Evolutionary conservation across 495 filamentous ascomycete species (phyloP).

Genomic region (Talaromyces liani): DNA sequence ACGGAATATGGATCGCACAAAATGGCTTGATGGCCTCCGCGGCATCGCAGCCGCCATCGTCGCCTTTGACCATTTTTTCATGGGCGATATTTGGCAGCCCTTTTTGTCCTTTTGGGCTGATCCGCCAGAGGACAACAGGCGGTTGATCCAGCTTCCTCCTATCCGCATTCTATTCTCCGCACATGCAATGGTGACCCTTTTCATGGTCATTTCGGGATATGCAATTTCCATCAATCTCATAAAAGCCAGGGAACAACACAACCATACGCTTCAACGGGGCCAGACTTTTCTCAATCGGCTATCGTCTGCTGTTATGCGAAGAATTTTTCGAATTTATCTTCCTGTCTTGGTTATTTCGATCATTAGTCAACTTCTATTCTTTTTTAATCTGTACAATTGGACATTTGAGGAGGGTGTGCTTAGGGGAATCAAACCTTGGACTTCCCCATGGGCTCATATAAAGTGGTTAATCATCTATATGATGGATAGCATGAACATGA

Average conservation of each 20-base stretch:
- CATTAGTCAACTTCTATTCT: constrained; percentile 16
- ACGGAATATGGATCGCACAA: constrained; percentile 15
- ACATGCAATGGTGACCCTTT: constrained; percentile 18
- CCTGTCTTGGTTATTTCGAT: constrained; percentile 13
- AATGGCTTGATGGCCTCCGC: constrained; percentile 23
- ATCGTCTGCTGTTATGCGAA: constrained; percentile 17
- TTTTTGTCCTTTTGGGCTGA: constrained; percentile 17
- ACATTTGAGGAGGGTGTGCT: constrained; percentile 8
- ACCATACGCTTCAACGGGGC: constrained; percentile 1
- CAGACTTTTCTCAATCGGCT: constrained; percentile 12
- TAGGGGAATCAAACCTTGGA: constrained; percentile 13
- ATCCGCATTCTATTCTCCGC: constrained; percentile 17
- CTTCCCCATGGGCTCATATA: constrained; percentile 15
- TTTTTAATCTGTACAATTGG: constrained; percentile 16
- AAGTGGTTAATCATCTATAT: constrained; percentile 15
- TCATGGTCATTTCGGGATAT: constrained; percentile 22
- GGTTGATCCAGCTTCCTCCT: constrained; percentile 17
- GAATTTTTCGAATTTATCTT: constrained; percentile 19
- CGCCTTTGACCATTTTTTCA: constrained; percentile 14
- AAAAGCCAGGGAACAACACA: constrained; percentile 8
- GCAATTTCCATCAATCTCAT: constrained; percentile 19
- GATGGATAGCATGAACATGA: constrained; percentile 16
- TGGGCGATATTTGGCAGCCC: constrained; percentile 10
- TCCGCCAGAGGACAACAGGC: constrained; percentile 16
- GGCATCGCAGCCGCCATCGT: constrained; percentile 18